Conservation (phyloP, 2,329 filamentous ascomycete genomes). For the Boeremia exigua region DNA sequence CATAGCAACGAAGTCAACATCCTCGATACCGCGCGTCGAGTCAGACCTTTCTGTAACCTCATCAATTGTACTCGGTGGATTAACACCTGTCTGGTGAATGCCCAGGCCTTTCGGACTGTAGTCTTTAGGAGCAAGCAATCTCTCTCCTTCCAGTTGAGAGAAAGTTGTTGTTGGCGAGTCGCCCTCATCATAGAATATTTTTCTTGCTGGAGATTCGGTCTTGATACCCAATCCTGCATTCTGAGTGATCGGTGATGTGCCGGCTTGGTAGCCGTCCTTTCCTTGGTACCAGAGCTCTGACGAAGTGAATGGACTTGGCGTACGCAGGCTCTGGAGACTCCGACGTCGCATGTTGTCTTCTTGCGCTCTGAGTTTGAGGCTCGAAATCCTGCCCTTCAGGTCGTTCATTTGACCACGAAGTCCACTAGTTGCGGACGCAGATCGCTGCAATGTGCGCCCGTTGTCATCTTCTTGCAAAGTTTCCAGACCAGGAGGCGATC, state of each 20-base stretch:
- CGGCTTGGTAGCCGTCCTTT: conserved; percentile 38
- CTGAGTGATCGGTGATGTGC: conserved; percentile 29
- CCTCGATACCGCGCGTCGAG: conserved; percentile 34
- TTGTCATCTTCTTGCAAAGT: conserved; percentile 51
- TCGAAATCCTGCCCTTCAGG: conserved; percentile 84
- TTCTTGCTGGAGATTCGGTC: conserved; percentile 32
- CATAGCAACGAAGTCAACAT: conserved; percentile 49
- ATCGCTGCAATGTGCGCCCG: conserved; percentile 60
- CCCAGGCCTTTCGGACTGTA: conserved; percentile 18
- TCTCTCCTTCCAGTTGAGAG: conserved; percentile 29
- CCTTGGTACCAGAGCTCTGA: conserved; percentile 65
- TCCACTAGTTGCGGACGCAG: conserved; percentile 73
- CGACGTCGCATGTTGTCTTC: conserved; percentile 79
- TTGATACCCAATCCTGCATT: conserved; percentile 41
- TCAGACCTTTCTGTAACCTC: conserved; percentile 31
- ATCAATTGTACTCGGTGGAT: conserved; percentile 26
- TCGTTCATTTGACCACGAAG: conserved; percentile 86
- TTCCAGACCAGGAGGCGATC: conserved; percentile 46
- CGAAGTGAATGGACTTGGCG: conserved; percentile 79
- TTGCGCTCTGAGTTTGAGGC: conserved; percentile 75
- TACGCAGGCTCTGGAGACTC: conserved; percentile 76
- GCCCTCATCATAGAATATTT: conserved; percentile 28
- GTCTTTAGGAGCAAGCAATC: conserved; percentile 11
- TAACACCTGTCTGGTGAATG: conserved; percentile 28
- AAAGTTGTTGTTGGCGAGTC: conserved; percentile 20